These are phyloP conservation scores for Lindgomyces ingoldianus DNA, from an alignment of 495 filamentous ascomycete genomes.

Conservation along the genomic window DNA sequence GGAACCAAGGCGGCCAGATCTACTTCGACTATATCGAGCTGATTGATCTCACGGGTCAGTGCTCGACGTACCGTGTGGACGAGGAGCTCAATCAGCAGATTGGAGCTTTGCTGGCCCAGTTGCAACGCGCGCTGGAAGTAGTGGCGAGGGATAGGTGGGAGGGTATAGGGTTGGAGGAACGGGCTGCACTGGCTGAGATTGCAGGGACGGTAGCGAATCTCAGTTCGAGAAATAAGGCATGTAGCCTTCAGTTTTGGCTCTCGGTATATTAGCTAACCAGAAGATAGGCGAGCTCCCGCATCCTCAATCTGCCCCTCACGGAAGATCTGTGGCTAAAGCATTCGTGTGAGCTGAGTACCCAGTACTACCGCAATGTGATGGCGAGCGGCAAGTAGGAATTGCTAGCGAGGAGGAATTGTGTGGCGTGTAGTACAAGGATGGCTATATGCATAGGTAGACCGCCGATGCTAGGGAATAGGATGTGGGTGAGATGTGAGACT, in stretches of 20 bases:
- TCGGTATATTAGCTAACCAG: slow-evolving; percentile 38
- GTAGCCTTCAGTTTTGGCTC: slow-evolving; percentile 31
- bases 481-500: too few species aligned
- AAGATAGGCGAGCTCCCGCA: slow-evolving; percentile 47
- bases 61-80: slow-evolving; percentile 37
- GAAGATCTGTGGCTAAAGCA: slow-evolving; percentile 70
- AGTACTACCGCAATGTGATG: slow-evolving; percentile 62
- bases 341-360: slow-evolving; percentile 65
- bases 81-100: slow-evolving; percentile 47
- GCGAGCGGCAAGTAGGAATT: slow-evolving; percentile 23
- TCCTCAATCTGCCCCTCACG: slow-evolving; percentile 70
- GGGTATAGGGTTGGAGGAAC: slow-evolving; percentile 69
- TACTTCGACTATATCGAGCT: slow-evolving; percentile 80
- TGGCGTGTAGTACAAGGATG: too few species aligned
- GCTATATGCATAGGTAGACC: too few species aligned
- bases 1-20: slow-evolving; percentile 76
- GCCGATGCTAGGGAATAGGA: too few species aligned
- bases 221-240: slow-evolving; percentile 62
- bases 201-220: slow-evolving; percentile 62
- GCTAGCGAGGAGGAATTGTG: too few species aligned
- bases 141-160: slow-evolving; percentile 53
- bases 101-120: slow-evolving; percentile 61
- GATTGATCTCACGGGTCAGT: slow-evolving; percentile 44
- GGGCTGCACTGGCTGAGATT: slow-evolving; percentile 73
- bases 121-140: slow-evolving; percentile 65